Evolutionary conservation across 1,284 basidiomycete genomes (phyloP).

Genomic region (Entoloma clypeatum): DNA sequence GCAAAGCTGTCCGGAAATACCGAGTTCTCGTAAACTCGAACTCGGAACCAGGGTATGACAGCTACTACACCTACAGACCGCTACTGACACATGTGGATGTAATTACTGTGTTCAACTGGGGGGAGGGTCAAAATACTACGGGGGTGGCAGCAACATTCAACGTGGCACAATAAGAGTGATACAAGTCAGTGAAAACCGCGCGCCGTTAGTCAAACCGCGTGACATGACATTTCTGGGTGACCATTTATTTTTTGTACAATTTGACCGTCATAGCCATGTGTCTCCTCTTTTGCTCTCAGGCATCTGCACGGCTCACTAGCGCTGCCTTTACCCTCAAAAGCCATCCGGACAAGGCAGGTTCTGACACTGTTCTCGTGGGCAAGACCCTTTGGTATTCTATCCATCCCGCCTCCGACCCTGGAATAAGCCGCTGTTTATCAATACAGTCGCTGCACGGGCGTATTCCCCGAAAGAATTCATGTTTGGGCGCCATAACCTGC

Average conservation of each 20-base stretch:
- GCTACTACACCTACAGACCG: too few species aligned
- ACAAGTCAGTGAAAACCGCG: too few species aligned
- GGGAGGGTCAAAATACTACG: too few species aligned
- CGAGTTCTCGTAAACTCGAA: neutral
- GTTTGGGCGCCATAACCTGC: constrained; percentile 25
- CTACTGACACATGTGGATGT: too few species aligned
- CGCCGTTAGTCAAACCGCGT: too few species aligned
- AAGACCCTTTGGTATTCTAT: constrained; percentile 31
- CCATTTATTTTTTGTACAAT: too few species aligned
- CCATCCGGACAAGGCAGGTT: constrained; percentile 1
- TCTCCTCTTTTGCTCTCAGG: constrained; percentile 23
- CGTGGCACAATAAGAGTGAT: too few species aligned
- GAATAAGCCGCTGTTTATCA: constrained; percentile 20
- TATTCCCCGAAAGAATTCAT: constrained; percentile 1
- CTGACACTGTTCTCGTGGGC: constrained; percentile 27
- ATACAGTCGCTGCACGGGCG: constrained; percentile 16
- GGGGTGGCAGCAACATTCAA: too few species aligned
- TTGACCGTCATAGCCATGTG: too few species aligned
- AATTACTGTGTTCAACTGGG: too few species aligned
- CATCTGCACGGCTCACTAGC: constrained; percentile 9
- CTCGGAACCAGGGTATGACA: neutral
- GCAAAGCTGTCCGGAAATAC: too few species aligned
- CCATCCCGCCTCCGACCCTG: constrained; percentile 19
- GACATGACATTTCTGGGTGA: too few species aligned
- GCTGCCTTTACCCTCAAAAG: constrained; percentile 16